Evolutionary conservation across 192 early-diverging fungal genomes (phyloP), one percentile per base, ranked within the genome.

Genomic region (Chytriomyces hyalinus): DNA sequence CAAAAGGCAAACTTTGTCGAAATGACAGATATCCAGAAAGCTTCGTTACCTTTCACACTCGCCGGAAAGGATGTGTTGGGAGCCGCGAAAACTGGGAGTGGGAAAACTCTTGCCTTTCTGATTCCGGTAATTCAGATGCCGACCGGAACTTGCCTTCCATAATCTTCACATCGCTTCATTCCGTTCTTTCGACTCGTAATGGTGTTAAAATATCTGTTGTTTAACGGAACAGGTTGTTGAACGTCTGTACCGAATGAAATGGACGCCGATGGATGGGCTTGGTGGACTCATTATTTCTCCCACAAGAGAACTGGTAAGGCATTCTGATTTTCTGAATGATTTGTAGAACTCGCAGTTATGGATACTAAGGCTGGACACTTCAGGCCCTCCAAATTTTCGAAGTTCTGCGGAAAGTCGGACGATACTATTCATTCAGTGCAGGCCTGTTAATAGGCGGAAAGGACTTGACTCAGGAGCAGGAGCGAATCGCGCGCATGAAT

Each of bases 81-180:
- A 62, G 96, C 96, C 81, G 97, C 97, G 50, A 94, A 97, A 81
- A 99, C 97, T 48, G 97, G 97, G 26, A 96, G 84, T 8, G 87
- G 87, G 10, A 89, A 99, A 86, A 99, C 98, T 4, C 87, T 96
- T 28, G 95, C 95, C 1, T 99, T 98, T 86, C 90, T 92, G 20
- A 84, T 99, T 73, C 98, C 98, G 15, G 93, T 92, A 50, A 78
- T 60, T 7, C 13, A 17, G n/a, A 15, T 20, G 20, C 49, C 28
- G 45, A 26, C n/a, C 57, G 11, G 11, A 51, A 24, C 11, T 15
- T 11, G 20, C 1, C 15, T 20, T n/a, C 89, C 66, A 90, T 90
- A 76, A 90, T 94, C 80, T 11, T 80, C 49, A 43, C 22, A 36
- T 50, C 15, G 9, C 5, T 67, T 82, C 44, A 20, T 36, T 15